Evolutionary conservation across 331 rosid species (phyloP).

Genomic region (Acacia concinna): DNA sequence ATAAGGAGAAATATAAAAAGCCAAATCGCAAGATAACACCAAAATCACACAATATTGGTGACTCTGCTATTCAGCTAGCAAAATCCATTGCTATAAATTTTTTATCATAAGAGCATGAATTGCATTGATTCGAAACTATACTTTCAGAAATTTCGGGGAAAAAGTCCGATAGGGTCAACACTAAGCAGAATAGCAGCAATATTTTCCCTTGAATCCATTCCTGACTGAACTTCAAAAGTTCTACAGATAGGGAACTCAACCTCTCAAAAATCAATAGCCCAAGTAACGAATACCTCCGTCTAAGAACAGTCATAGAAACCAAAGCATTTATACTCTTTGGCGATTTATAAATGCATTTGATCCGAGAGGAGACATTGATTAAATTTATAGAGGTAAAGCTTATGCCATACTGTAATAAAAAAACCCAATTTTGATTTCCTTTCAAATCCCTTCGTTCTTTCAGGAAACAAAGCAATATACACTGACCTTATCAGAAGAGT

Average conservation of each 20-base stretch:
- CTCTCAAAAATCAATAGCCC: background rate
- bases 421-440: background rate
- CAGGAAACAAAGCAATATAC: slow-evolving; percentile 15
- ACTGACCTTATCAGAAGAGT: slow-evolving; percentile 74
- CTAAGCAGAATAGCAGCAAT: slow-evolving; percentile 1
- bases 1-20: background rate
- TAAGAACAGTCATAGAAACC: background rate
- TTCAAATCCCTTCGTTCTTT: background rate
- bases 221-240: background rate
- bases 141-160: background rate
- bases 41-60: background rate
- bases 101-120: background rate
- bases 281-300: background rate
- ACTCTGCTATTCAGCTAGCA: slow-evolving; percentile 7
- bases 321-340: background rate
- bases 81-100: background rate
- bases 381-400: background rate
- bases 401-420: background rate
- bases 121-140: background rate
- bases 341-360: slow-evolving; percentile 1
- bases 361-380: background rate
- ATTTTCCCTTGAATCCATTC: background rate
- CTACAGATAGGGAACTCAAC: background rate
- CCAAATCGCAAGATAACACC: background rate
- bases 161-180: background rate